Evolutionary conservation across 73 alveolate genomes (phyloP), one percentile per base, ranked within the genome.

Genomic region (Symbiodinium pilosum): DNA sequence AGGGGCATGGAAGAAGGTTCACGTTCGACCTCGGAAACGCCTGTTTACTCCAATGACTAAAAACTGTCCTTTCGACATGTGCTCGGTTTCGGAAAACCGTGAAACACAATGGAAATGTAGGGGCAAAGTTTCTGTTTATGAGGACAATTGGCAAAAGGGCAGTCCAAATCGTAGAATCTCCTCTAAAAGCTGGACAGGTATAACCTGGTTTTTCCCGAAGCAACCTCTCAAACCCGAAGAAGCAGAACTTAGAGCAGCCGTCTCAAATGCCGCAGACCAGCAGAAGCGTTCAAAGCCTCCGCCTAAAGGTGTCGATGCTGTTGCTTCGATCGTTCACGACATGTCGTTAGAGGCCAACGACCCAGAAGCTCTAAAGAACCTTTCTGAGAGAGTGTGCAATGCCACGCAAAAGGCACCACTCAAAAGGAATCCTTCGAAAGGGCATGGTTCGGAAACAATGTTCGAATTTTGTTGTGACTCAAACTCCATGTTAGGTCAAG

Each of bases 381-480:
- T n/a, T 11, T 34, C 41, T 12, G 30, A 52, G 3, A 30, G 18
- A 85, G 42, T 30, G 18, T 21, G 43, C 34, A 51, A 83, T 64
- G 94, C 42, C n/a, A 38, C 43, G 6, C 69, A 87, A 40, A 40
- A 51, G 43, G 71, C 43, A 40, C 86, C 94, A 4, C 34, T 43
- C 2, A 87, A 59, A 24, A 56, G 42, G 20, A 59, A 68, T 24
- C 41, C 6, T 18, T 24, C 43, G 43, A 56, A 52, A 16, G 43
- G 43, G 44, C 9, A 47, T 39, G 40, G 38, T 38, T 34, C 52
- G 41, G 38, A 56, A 86, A 41, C 32, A 20, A 85, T 85, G 93
- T 85, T 85, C n/a, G 93, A 85, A n/a, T 86, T 86, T 52, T 86
- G 94, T 21, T 86, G 94, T 86, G 24, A 38, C 39, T 26, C 39